Conservation (phyloP, 148 eudicot species). For the Cornus suecica region DNA sequence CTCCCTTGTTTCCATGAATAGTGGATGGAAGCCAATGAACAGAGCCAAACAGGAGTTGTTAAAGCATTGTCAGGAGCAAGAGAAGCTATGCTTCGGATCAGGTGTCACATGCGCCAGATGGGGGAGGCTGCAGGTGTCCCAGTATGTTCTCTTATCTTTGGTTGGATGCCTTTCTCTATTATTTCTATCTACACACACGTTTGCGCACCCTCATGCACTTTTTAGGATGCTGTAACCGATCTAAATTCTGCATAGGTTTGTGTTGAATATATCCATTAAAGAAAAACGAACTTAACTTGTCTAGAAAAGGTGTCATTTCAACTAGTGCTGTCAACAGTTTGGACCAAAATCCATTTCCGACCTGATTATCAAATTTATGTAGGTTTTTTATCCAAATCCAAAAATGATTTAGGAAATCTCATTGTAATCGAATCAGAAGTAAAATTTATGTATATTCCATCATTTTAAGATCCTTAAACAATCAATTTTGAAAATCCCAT, state of each 20-base stretch:
- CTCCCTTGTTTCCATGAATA: neutral
- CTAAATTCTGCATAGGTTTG: neutral
- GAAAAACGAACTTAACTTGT: neutral
- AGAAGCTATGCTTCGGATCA: constrained; percentile 77
- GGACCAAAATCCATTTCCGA: too few relatives aligned
- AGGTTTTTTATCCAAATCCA: neutral
- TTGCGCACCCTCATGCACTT: constrained; percentile 14
- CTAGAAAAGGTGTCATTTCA: neutral
- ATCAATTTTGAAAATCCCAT: too few relatives aligned
- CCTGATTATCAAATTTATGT: too few relatives aligned
- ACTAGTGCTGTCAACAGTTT: too few relatives aligned
- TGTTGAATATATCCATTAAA: neutral
- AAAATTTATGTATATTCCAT: neutral
- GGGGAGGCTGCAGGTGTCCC: constrained; percentile 95
- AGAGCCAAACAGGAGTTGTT: constrained; percentile 55
- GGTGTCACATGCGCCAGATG: constrained; percentile 83
- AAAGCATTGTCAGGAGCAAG: constrained; percentile 71
- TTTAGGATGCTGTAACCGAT: neutral
- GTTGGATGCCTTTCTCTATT: constrained; percentile 17
- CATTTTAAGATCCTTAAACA: neutral
- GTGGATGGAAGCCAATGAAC: constrained; percentile 57
- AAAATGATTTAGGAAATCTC: neutral
- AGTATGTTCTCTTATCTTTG: constrained; percentile 29
- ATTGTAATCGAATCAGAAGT: neutral
- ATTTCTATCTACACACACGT: neutral